A percentile compares a stretch with the other conserved stretches of the same genome.
These are phyloP conservation scores for Trametes cinnabarina DNA, from an alignment of 768 basidiomycete species.

Conservation along the genomic window DNA sequence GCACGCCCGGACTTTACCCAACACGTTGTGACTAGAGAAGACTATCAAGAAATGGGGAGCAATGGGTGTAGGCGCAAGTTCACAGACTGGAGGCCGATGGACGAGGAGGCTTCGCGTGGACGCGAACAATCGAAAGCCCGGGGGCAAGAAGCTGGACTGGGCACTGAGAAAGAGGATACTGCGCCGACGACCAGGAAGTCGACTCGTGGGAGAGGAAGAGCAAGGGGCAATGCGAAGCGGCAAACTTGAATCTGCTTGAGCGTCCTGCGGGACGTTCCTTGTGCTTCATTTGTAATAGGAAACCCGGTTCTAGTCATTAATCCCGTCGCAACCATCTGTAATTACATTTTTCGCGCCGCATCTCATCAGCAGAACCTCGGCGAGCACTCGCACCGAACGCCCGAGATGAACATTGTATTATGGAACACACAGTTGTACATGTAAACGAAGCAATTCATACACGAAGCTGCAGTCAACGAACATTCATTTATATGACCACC, in stretches of 20 bases:
- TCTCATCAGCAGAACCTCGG: not conserved
- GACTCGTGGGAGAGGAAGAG: constrained; percentile 21
- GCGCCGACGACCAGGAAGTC: constrained; percentile 16
- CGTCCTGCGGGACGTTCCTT: not conserved
- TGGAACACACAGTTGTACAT: constrained; percentile 10
- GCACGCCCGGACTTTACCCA: constrained; percentile 48
- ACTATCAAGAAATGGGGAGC: constrained; percentile 84
- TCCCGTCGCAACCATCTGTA: not conserved
- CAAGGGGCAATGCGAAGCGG: constrained; percentile 15
- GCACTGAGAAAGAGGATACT: constrained; percentile 14
- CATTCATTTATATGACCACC: not conserved
- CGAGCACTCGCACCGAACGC: constrained; percentile 7
- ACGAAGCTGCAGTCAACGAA: constrained; percentile 10
- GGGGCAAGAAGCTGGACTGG: constrained; percentile 2
- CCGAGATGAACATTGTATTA: constrained; percentile 18
- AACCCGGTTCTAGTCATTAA: not conserved
- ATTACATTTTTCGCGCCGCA: not conserved
- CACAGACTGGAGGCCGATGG: constrained; percentile 49
- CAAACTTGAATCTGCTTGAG: constrained; percentile 12
- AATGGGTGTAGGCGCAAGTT: constrained; percentile 75
- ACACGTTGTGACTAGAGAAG: constrained; percentile 66
- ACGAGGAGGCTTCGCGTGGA: constrained; percentile 15
- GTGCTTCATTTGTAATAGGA: not conserved
- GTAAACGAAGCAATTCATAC: constrained; percentile 14
- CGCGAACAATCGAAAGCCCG: constrained; percentile 18